Conservation (phyloP, 345 rosid genomes). For the Trapa bicornis region DNA sequence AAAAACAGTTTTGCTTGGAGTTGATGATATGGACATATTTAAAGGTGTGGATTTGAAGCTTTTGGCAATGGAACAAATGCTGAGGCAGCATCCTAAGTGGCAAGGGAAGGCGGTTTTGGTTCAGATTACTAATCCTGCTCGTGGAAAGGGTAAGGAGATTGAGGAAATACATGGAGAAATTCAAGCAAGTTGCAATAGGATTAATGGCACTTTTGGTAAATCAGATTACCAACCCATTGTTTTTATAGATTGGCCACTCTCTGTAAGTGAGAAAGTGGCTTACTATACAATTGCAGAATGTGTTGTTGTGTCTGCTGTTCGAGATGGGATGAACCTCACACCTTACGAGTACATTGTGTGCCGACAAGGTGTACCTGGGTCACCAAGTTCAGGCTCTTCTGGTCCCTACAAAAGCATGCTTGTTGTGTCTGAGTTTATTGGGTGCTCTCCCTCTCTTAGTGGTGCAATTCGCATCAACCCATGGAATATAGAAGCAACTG, state of each 20-base stretch:
- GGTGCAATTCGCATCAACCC: constrained; percentile 72
- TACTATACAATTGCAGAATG: constrained; percentile 61
- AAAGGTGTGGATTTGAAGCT: constrained; percentile 65
- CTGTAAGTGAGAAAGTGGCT: constrained; percentile 52
- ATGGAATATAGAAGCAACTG: constrained; percentile 60
- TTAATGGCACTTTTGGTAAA: constrained; percentile 44
- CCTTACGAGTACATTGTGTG: constrained; percentile 65
- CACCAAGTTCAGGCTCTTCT: constrained; percentile 17
- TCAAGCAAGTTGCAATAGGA: constrained; percentile 44
- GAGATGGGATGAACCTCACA: constrained; percentile 77
- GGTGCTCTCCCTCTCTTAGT: constrained; percentile 75
- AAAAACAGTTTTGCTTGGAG: constrained; percentile 56
- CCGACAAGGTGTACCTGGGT: constrained; percentile 40
- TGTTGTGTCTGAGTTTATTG: constrained; percentile 69
- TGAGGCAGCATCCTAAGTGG: constrained; percentile 64
- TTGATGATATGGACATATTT: constrained; percentile 77
- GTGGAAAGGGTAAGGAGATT: constrained; percentile 57
- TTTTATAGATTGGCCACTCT: constrained; percentile 47
- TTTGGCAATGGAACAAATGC: constrained; percentile 67
- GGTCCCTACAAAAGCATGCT: constrained; percentile 57
- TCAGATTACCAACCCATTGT: constrained; percentile 61
- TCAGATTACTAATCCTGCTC: constrained; percentile 62
- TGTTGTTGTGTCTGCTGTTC: constrained; percentile 62
- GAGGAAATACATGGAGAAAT: constrained; percentile 57
- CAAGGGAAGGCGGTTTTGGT: constrained; percentile 58